Percentiles rank a stretch among this genome's conserved stretches.
Conservation (phyloP, 306 rosid species). For the Cercis canadensis region DNA sequence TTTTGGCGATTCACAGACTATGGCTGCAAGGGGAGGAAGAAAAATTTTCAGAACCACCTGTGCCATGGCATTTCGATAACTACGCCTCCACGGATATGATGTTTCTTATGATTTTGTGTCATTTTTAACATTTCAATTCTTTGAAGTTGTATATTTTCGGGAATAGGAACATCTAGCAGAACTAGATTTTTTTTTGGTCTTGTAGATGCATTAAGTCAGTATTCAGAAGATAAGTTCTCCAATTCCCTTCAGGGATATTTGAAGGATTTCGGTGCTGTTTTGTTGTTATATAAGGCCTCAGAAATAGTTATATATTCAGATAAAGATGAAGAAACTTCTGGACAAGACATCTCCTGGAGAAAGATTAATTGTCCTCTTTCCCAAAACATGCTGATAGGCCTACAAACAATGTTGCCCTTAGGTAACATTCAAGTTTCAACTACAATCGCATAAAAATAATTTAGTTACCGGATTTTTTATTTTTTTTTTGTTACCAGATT, state of each 20-base stretch:
- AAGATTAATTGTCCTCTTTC: constrained; percentile 27
- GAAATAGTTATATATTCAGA: too few species aligned
- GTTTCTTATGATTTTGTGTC: constrained; percentile 66
- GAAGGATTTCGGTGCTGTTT: too few species aligned
- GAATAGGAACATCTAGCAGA: too few species aligned
- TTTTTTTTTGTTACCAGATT: too few species aligned
- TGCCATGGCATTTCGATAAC: constrained; percentile 78
- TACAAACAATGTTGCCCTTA: neutral
- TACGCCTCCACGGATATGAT: constrained; percentile 73
- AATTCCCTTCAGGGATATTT: too few species aligned
- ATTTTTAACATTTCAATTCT: neutral
- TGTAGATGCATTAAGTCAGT: constrained; percentile 50
- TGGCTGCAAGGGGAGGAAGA: constrained; percentile 74
- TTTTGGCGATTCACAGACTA: too few species aligned
- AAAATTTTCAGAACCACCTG: constrained; percentile 73
- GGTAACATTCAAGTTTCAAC: too few species aligned
- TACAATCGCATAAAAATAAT: too few species aligned
- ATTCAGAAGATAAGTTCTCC: constrained; percentile 47
- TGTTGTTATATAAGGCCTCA: too few species aligned
- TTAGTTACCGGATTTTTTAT: too few species aligned
- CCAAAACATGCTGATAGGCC: constrained; percentile 6
- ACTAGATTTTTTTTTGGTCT: neutral
- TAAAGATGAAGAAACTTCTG: constrained; percentile 44
- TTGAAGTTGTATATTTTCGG: too few species aligned
- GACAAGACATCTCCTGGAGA: constrained; percentile 46